Base-by-base conservation (phyloP, 2,329 filamentous ascomycete genomes). In the Diplodia sapinea region DNA sequence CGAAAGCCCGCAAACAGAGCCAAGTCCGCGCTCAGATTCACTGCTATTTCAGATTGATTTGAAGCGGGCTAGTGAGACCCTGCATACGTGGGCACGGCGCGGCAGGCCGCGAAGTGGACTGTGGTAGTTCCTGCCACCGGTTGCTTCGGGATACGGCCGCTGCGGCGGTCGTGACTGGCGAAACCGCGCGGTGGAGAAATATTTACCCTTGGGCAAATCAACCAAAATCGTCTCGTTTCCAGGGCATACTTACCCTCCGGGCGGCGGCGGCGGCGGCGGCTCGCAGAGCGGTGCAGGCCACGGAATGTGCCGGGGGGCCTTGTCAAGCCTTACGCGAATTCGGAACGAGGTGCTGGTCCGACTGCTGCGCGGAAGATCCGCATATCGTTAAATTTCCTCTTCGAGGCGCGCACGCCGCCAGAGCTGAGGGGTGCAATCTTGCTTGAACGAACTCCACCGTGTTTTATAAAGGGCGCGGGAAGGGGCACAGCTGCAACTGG, bases 271-370 rank as follows among this genome's bases (percentile, higher is more conserved):
- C 62, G 36, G 62, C 51, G 36, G 52, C 64, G 52, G 52, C 64
- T 57, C 29, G 23, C 49, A 13, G 20, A 20, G 59, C 40, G n/a
- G 59, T 17, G 31, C n/a, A 38, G 31, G 47, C 59, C n/a, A 51
- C 59, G 64, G 64, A 57, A 66, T 31, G 29, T 66, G 52, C 64
- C 64, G 64, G 38, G 64, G 52, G 52, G 64, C 64, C 64, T 66
- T n/a, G 52, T 57, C 64, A 52, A 56, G 52, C 38, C 64, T 50
- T 52, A 66, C 40, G 52, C 64, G 64, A 66, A 33, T 12, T 55
- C 64, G 64, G 54, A 55, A 50, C 52, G 64, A 66, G 64, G 7
- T 50, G 64, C 36, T 47, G 64, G 52, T 57, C 64, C 52, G 64
- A 33, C 51, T 51, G 40, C 12, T 36, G 36, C 56, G 49, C 52